Percentiles rank a stretch among this genome's conserved stretches.
Conservation (phyloP, 345 rosid species). For the Murraya paniculata region DNA sequence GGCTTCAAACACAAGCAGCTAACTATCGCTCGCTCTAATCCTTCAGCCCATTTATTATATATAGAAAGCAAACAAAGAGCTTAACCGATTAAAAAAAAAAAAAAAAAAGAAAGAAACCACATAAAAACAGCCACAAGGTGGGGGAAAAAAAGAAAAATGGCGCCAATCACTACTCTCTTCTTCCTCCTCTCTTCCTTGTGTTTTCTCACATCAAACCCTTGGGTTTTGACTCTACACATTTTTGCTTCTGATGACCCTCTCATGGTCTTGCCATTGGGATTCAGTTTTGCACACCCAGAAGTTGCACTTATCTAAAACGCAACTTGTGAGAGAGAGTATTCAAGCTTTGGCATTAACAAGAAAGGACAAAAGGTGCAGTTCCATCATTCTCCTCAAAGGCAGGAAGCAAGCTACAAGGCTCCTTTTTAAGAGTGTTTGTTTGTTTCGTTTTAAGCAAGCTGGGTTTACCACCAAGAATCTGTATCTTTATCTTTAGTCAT, state of each 20-base stretch:
- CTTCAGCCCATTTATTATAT: too few relatives aligned
- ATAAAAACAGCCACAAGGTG: neutral
- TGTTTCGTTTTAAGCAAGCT: too few relatives aligned
- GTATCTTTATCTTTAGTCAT: too few relatives aligned
- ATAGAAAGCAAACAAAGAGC: too few relatives aligned
- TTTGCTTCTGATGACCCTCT: neutral
- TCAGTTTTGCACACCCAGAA: neutral
- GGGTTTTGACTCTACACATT: neutral
- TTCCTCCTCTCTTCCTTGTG: neutral
- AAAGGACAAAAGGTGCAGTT: too few relatives aligned
- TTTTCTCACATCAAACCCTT: neutral
- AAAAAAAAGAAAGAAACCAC: neutral
- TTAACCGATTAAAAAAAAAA: neutral
- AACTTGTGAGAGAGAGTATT: neutral
- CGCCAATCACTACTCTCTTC: neutral
- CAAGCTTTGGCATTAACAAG: neutral
- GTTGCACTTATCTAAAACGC: neutral
- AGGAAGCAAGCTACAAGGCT: too few relatives aligned
- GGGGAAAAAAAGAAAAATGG: neutral
- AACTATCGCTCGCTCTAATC: too few relatives aligned
- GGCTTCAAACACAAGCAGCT: too few relatives aligned
- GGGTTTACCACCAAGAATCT: too few relatives aligned
- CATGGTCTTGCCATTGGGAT: neutral
- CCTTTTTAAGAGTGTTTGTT: too few relatives aligned
- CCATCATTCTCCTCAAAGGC: too few relatives aligned